These are phyloP conservation scores for Eimeria mitis DNA, from an alignment of 169 alveolate species.

Conservation along the genomic window DNA sequence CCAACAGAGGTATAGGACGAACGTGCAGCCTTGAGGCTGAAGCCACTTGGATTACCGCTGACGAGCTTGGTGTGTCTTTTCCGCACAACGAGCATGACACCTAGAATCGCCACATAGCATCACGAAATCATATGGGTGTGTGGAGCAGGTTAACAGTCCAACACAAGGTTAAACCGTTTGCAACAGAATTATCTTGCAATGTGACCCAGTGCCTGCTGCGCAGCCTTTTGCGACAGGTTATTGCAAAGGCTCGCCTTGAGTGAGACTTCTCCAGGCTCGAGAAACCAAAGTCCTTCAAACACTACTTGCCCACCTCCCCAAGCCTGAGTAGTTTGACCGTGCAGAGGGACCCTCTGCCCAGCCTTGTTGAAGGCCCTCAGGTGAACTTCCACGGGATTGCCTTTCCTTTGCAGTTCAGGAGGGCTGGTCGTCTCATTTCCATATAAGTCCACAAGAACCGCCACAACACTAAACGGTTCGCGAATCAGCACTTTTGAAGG, in stretches of 20 bases:
- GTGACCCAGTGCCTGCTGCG: not conserved
- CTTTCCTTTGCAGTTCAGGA: conserved; percentile 11
- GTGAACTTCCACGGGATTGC: conserved; percentile 32
- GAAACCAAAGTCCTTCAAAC: conserved; percentile 57
- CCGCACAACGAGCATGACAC: conserved; percentile 38
- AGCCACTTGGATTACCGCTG: conserved; percentile 44
- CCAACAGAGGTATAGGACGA: conserved; percentile 21
- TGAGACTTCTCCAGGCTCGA: conserved; percentile 29
- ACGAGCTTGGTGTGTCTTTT: conserved; percentile 20
- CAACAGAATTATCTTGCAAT: not conserved
- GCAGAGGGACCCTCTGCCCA: conserved; percentile 15
- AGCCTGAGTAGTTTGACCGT: conserved; percentile 10
- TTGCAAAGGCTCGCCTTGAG: conserved; percentile 38
- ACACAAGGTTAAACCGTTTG: not conserved
- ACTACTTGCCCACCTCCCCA: conserved; percentile 48
- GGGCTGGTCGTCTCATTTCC: conserved; percentile 49
- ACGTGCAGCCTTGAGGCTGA: conserved; percentile 44
- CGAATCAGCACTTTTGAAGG: conserved; percentile 45
- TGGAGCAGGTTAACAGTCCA: not conserved
- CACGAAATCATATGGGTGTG: not conserved
- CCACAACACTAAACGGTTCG: conserved; percentile 60
- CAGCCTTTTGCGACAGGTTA: not conserved
- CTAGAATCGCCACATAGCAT: conserved; percentile 21
- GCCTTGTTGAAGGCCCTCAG: conserved; percentile 27
- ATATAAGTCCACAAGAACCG: conserved; percentile 22